These are phyloP conservation scores for Fraxinus latifolia DNA, from an alignment of 305 asterid species.

Conservation along the genomic window DNA sequence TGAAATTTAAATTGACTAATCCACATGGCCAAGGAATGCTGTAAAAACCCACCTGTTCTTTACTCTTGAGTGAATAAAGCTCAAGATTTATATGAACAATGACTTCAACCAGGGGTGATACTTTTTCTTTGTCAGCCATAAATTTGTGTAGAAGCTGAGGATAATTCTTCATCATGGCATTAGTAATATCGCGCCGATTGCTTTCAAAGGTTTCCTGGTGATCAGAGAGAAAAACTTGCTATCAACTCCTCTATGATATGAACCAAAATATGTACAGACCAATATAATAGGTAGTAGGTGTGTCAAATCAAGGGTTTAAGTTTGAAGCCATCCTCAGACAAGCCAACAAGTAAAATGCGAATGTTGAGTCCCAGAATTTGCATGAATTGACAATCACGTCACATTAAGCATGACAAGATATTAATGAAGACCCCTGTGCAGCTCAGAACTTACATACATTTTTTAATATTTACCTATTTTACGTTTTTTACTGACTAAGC, in stretches of 20 bases:
- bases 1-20: constrained; percentile 18
- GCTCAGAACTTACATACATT: not conserved
- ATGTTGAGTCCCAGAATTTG: not conserved
- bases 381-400: not conserved
- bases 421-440: not conserved
- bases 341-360: not conserved
- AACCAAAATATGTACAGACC: not conserved
- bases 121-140: constrained; percentile 84
- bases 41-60: constrained; percentile 65
- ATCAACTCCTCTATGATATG: not conserved
- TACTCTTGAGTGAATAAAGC: constrained; percentile 83
- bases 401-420: not conserved
- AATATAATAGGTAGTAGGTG: not conserved
- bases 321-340: not conserved
- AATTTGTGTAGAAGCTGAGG: constrained; percentile 82
- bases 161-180: constrained; percentile 83
- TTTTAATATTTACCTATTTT: not conserved
- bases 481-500: not conserved
- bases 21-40: constrained; percentile 17
- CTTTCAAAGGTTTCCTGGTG: constrained; percentile 72
- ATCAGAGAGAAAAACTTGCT: constrained; percentile 13
- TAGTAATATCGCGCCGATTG: constrained; percentile 62
- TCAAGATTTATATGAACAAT: constrained; percentile 73
- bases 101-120: constrained; percentile 71
- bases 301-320: not conserved